These are phyloP conservation scores for Pilatotrama ljubarskyi DNA, from an alignment of 768 basidiomycete genomes.

Conservation along the genomic window DNA sequence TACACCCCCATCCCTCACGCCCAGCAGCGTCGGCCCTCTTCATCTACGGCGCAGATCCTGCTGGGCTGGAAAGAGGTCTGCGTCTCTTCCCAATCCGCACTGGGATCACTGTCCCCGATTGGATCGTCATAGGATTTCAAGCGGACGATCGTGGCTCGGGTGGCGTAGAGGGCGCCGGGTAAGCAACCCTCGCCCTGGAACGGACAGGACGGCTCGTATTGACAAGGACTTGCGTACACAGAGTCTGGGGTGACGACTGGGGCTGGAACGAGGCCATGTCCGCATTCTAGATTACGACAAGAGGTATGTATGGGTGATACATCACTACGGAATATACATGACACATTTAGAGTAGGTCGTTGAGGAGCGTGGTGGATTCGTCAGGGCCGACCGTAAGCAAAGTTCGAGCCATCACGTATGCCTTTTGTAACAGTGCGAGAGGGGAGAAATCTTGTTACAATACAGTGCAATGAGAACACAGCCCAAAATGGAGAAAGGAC, in stretches of 20 bases:
- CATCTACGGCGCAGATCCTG: slow-evolving; percentile 54
- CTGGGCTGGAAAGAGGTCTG: slow-evolving; percentile 64
- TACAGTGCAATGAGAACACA: slow-evolving; percentile 67
- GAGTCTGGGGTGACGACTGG: slow-evolving; percentile 37
- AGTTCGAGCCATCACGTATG: slow-evolving; percentile 42
- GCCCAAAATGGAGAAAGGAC: slow-evolving; percentile 47
- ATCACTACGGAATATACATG: slow-evolving; percentile 38
- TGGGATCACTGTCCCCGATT: slow-evolving; percentile 74
- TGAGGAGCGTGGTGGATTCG: slow-evolving; percentile 30
- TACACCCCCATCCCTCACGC: slow-evolving; percentile 61
- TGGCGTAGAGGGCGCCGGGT: slow-evolving; percentile 81
- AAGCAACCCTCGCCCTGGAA: slow-evolving; percentile 26
- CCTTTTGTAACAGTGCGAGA: slow-evolving; percentile 59
- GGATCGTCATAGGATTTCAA: slow-evolving; percentile 60
- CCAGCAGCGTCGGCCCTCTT: slow-evolving; percentile 47
- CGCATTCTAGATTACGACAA: slow-evolving; percentile 38
- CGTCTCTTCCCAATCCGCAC: slow-evolving; percentile 86
- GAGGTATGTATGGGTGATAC: slow-evolving; percentile 37
- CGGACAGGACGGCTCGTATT: slow-evolving; percentile 3
- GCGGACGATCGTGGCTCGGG: slow-evolving; percentile 65
- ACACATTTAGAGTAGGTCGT: slow-evolving; percentile 34
- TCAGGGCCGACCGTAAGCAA: slow-evolving; percentile 38
- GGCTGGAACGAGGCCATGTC: slow-evolving; percentile 37
- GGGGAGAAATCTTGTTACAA: slow-evolving; percentile 67
- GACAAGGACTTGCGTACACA: slow-evolving; percentile 22